phyloP scores from a whole-genome alignment of 371 early-diverging fungal species.

The Mortierella sp. region DNA sequence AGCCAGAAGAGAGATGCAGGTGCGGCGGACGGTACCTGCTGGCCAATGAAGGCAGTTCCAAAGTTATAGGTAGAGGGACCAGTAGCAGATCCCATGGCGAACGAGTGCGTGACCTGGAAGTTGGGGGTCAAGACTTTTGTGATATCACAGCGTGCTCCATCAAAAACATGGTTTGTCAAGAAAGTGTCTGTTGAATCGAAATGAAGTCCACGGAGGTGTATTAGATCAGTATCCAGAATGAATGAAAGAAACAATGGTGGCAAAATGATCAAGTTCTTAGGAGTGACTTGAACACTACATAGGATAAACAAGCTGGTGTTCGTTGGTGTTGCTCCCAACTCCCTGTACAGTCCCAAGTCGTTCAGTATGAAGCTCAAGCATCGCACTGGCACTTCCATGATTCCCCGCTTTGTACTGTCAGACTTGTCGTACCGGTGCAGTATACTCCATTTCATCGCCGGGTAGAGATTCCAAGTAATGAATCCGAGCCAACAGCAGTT shows the following conservation, averaged over 20 bases:
- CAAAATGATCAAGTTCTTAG: background rate
- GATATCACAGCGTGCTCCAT: conserved; percentile 96
- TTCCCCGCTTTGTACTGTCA: too few species aligned
- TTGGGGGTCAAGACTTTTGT: conserved; percentile 90
- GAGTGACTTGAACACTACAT: too few species aligned
- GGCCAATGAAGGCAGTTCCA: conserved; percentile 60
- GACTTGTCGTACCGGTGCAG: too few species aligned
- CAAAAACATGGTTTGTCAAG: conserved; percentile 87
- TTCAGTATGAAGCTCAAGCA: too few species aligned
- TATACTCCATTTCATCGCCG: too few species aligned
- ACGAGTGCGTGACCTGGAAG: conserved; percentile 95
- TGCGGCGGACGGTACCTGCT: conserved; percentile 49
- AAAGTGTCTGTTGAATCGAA: conserved; percentile 70
- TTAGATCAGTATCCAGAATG: background rate
- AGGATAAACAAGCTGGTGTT: too few species aligned
- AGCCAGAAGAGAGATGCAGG: too few species aligned
- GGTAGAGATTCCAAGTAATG: too few species aligned
- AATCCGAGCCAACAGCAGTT: too few species aligned
- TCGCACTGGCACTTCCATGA: too few species aligned
- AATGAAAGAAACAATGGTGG: background rate
- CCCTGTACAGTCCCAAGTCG: too few species aligned
- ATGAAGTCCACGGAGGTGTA: background rate
- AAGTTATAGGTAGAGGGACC: conserved; percentile 93
- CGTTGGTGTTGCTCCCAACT: too few species aligned
- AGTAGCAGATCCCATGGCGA: conserved; percentile 88